phyloP scores from a whole-genome alignment of 1,139 yeast species.

The Pichia inconspicua region DNA sequence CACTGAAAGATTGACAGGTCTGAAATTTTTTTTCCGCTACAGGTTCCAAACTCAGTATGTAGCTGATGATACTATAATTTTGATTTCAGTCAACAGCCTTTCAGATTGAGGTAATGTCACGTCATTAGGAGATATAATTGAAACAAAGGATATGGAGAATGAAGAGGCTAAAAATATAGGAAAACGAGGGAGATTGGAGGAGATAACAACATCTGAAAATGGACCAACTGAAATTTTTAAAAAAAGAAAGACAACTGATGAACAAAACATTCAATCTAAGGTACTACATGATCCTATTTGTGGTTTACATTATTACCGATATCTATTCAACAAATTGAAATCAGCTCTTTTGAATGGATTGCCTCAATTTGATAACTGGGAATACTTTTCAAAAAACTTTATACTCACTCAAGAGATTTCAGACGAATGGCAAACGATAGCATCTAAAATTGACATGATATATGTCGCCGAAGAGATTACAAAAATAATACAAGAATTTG shows the following conservation, averaged over 20 bases:
- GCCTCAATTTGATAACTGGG: conserved; percentile 1
- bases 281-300: background rate
- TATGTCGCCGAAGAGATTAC: background rate
- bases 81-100: background rate
- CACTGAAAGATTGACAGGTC: background rate
- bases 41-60: background rate
- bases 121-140: background rate
- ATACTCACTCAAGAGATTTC: conserved; percentile 1
- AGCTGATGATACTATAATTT: too few relatives aligned
- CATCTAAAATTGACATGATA: background rate
- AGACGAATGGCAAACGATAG: conserved; percentile 4
- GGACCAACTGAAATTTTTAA: background rate
- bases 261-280: background rate
- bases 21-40: background rate
- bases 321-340: background rate
- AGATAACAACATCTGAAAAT: background rate
- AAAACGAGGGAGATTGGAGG: background rate
- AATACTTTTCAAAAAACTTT: conserved; percentile 1
- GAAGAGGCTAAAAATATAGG: background rate
- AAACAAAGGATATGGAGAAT: background rate
- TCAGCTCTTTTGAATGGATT: background rate
- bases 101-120: background rate
- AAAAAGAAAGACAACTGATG: background rate
- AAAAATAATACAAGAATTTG: background rate
- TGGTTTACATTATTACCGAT: background rate